Evolutionary conservation across 805 yeast genomes (phyloP).

Genomic region (Metschnikowia aberdeeniae): DNA sequence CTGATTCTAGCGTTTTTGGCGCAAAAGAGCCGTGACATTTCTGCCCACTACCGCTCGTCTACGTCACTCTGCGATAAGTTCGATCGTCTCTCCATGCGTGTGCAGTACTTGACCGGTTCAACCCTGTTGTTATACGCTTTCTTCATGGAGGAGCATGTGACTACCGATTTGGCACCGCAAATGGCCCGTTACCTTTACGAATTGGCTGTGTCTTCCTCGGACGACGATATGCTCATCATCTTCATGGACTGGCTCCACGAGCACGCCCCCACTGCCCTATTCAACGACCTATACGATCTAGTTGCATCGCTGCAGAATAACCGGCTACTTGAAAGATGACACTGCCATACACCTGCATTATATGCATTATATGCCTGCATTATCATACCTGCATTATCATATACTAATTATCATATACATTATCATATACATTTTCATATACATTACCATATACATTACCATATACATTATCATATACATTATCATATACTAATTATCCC

Average conservation of each 20-base stretch:
- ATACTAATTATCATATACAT: no score
- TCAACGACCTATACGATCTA: conserved; percentile 5
- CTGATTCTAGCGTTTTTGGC: conserved; percentile 8
- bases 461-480: no score
- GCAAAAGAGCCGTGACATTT: conserved; percentile 5
- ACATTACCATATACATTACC: no score
- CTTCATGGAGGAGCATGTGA: neutral
- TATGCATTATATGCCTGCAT: no score
- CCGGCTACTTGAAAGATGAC: no score
- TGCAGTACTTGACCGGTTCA: neutral
- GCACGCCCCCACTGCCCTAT: conserved; percentile 1
- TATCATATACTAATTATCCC: no score
- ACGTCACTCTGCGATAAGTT: neutral
- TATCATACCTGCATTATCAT: no score
- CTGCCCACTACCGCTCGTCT: conserved; percentile 5
- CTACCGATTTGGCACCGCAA: neutral
- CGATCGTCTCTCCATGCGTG: neutral
- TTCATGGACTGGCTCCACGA: conserved; percentile 13
- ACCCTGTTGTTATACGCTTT: neutral
- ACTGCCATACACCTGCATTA: no score
- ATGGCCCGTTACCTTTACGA: conserved; percentile 6
- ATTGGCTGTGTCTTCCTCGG: conserved; percentile 5
- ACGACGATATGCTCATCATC: conserved; percentile 4
- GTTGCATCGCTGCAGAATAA: neutral
- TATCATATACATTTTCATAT: no score